Evolutionary conservation across 2,329 filamentous ascomycete species (phyloP), one percentile per base, ranked within the genome.

Genomic region (Neofusicoccum umdonicola): DNA sequence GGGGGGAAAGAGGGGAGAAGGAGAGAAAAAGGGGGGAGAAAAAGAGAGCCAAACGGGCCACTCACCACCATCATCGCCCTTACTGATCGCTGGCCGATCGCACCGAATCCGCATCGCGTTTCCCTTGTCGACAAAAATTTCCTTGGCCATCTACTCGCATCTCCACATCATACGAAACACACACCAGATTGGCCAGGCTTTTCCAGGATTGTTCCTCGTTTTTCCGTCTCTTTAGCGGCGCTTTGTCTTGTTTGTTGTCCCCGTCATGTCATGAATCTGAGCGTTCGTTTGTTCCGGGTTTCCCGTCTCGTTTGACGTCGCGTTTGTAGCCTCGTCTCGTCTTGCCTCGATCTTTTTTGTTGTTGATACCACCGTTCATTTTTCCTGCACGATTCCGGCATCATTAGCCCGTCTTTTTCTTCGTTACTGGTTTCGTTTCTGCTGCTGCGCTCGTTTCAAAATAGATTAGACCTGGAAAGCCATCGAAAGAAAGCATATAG

Each of bases 1-100:
- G n/a, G n/a, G n/a, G n/a, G 12, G 3, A 12, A 9, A n/a, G 17
- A 12, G 64, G 71, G 35, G 50, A 68, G 41, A 66, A 63, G 6
- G 64, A 71, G 65, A 67, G 41, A 13, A 44, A 51, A 13, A n/a
- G 11, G 13, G 37, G 11, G 37, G 37, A 51, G 5, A 51, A 51
- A 15, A 17, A 31, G 4, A 34, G 39, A 12, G 15, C 47, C 19
- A 17, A 8, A 7, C 37, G 12, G 44, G 34, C 42, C n/a, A 60
- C 31, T 47, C 31, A 60, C 31, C 54, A 15, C 4, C 52, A 27
- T 2, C 11, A 42, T 4, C 17, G 27, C 34, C 50, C 19, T 19
- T 8, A 31, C 5, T 31, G 27, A 37, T 60, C 56, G 56, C 56
- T 47, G 56, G 56, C 13, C 56, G 56, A 60, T 47, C 27, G n/a